A percentile compares a stretch with the other conserved stretches of the same genome.
These are phyloP conservation scores for Infundibulicybe gibba DNA, from an alignment of 768 basidiomycete genomes.

Conservation along the genomic window DNA sequence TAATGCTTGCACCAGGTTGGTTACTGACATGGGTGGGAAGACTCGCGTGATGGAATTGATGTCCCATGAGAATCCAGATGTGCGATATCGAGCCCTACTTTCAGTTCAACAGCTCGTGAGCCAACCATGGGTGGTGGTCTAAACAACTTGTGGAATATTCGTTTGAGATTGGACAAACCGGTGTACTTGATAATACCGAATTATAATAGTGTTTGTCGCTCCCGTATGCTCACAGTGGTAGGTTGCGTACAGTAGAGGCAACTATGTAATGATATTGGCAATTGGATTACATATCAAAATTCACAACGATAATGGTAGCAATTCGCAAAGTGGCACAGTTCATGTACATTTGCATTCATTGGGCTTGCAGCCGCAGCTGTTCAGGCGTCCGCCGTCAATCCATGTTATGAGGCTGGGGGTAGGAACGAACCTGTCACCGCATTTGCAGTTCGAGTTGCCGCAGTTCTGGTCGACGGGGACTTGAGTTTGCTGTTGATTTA, in stretches of 20 bases:
- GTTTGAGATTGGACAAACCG: too few species aligned
- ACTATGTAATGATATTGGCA: background rate
- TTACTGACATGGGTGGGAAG: constrained; percentile 87
- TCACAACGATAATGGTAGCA: background rate
- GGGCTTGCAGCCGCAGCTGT: constrained; percentile 57
- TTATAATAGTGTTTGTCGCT: too few species aligned
- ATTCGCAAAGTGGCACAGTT: background rate
- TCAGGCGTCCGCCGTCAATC: background rate
- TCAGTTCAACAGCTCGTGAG: constrained; percentile 91
- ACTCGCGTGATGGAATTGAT: constrained; percentile 88
- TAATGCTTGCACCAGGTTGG: constrained; percentile 40
- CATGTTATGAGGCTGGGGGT: background rate
- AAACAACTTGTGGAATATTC: too few species aligned
- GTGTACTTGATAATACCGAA: too few species aligned
- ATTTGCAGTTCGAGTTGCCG: constrained; percentile 45
- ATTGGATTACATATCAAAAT: too few species aligned
- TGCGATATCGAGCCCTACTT: constrained; percentile 88
- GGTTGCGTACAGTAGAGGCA: too few species aligned
- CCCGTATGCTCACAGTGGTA: too few species aligned
- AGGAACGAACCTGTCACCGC: constrained; percentile 41
- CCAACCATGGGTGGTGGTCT: constrained; percentile 64
- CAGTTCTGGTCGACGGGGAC: constrained; percentile 40
- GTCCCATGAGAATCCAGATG: constrained; percentile 83
- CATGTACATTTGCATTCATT: constrained; percentile 56
- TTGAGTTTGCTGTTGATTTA: constrained; percentile 24